phyloP scores from a whole-genome alignment of 176 grass and related monocot genomes.

The Carex parvula region DNA sequence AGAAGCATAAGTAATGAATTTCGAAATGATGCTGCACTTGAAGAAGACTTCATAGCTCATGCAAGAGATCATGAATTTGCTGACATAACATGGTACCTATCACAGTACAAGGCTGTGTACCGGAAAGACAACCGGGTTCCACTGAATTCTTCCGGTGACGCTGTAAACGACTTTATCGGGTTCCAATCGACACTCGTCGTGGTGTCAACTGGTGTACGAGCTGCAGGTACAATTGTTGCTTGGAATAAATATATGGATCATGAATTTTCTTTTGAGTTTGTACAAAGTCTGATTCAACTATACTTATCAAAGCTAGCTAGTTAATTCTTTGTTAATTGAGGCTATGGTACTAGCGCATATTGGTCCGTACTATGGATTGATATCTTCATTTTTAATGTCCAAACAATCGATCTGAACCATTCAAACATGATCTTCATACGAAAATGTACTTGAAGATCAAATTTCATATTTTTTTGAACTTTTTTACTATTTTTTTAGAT shows the following conservation, averaged over 20 bases:
- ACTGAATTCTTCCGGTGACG: conserved; percentile 41
- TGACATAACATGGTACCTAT: conserved; percentile 84
- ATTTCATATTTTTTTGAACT: too few species aligned
- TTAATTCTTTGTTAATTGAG: not conserved
- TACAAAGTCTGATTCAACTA: not conserved
- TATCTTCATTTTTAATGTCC: too few species aligned
- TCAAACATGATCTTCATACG: too few species aligned
- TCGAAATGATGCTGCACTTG: conserved; percentile 39
- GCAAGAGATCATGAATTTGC: conserved; percentile 65
- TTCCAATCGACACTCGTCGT: conserved; percentile 46
- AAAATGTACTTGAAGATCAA: too few species aligned
- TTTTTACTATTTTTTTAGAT: too few species aligned
- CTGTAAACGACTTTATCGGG: conserved; percentile 68
- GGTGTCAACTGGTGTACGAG: conserved; percentile 27
- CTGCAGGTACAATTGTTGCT: conserved; percentile 24
- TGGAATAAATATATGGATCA: not conserved
- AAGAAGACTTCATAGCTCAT: conserved; percentile 55
- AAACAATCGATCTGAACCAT: too few species aligned
- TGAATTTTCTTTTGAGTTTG: not conserved
- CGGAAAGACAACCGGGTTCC: conserved; percentile 51
- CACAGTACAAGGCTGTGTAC: conserved; percentile 57
- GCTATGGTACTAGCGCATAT: too few species aligned
- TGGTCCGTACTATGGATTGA: too few species aligned
- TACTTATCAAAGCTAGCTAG: not conserved
- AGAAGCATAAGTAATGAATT: conserved; percentile 64